Conservation (phyloP, 441 rosid genomes). For the Flueggea neowawraea region DNA sequence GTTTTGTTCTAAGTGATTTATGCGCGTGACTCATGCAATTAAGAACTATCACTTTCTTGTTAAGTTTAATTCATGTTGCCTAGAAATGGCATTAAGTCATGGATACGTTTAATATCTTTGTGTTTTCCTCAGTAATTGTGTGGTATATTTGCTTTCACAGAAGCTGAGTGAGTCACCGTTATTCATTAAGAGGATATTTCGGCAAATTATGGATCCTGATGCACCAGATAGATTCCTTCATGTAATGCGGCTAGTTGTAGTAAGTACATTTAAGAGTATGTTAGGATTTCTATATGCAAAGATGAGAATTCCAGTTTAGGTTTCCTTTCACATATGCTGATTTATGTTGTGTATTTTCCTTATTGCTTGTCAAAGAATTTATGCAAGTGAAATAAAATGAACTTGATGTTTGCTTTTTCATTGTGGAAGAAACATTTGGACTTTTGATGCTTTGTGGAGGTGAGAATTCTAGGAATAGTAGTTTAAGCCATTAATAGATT, state of each 20-base stretch:
- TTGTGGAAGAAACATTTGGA: too few species aligned
- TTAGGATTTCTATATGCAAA: background rate
- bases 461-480: too few species aligned
- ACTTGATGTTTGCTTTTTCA: too few species aligned
- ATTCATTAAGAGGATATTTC: slow-evolving; percentile 57
- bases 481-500: too few species aligned
- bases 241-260: slow-evolving; percentile 71
- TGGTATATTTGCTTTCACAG: slow-evolving; percentile 29
- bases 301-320: background rate
- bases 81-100: too few species aligned
- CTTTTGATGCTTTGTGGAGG: too few species aligned
- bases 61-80: too few species aligned
- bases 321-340: background rate
- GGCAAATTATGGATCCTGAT: slow-evolving; percentile 75
- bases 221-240: slow-evolving; percentile 36
- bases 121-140: too few species aligned
- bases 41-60: background rate
- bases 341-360: too few species aligned
- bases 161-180: slow-evolving; percentile 57
- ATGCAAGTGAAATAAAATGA: too few species aligned
- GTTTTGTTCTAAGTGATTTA: background rate
- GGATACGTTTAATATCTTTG: too few species aligned
- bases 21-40: background rate
- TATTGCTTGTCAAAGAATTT: too few species aligned
- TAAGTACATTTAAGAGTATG: slow-evolving; percentile 24